Evolutionary conservation across 108 stramenopile species (phyloP).

Genomic region (Schizochytrium sp.): DNA sequence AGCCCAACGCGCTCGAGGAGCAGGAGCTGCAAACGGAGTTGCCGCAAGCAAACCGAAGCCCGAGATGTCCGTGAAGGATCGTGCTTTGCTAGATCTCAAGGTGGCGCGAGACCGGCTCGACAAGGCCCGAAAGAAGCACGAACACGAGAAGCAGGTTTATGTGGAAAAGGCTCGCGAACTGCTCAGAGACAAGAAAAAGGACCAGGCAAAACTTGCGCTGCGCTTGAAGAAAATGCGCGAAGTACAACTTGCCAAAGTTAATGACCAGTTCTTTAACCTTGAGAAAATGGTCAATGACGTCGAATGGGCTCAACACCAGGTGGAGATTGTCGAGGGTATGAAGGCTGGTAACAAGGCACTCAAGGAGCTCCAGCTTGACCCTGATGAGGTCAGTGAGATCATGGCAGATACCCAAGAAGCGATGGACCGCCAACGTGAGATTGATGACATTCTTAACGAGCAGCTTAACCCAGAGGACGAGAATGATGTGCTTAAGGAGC

Average conservation of each 20-base stretch:
- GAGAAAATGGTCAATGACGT: slow-evolving; percentile 57
- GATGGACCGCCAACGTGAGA: slow-evolving; percentile 58
- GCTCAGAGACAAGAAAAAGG: slow-evolving; percentile 54
- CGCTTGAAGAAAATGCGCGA: slow-evolving; percentile 58
- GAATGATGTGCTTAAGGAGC: slow-evolving; percentile 26
- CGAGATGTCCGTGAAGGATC: slow-evolving; percentile 39
- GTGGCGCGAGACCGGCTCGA: slow-evolving; percentile 56
- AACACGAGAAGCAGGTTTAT: slow-evolving; percentile 42
- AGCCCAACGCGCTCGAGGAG: too few species aligned
- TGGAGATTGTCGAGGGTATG: slow-evolving; percentile 58
- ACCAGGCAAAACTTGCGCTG: slow-evolving; percentile 59
- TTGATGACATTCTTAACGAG: slow-evolving; percentile 8
- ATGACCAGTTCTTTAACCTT: slow-evolving; percentile 39
- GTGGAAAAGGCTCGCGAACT: slow-evolving; percentile 52
- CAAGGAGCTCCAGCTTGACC: slow-evolving; percentile 61
- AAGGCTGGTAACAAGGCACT: slow-evolving; percentile 52
- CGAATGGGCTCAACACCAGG: slow-evolving; percentile 58
- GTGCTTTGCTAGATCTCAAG: slow-evolving; percentile 54
- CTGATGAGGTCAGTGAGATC: slow-evolving; percentile 36
- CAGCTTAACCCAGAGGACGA: slow-evolving; percentile 57
- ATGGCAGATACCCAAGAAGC: slow-evolving; percentile 41
- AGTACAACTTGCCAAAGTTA: slow-evolving; percentile 6
- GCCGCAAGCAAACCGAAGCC: background rate
- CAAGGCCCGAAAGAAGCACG: slow-evolving; percentile 61
- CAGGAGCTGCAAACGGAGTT: too few species aligned